These are phyloP conservation scores for Aspergillus floridensis DNA, from an alignment of 2,329 filamentous ascomycete species.

Conservation along the genomic window DNA sequence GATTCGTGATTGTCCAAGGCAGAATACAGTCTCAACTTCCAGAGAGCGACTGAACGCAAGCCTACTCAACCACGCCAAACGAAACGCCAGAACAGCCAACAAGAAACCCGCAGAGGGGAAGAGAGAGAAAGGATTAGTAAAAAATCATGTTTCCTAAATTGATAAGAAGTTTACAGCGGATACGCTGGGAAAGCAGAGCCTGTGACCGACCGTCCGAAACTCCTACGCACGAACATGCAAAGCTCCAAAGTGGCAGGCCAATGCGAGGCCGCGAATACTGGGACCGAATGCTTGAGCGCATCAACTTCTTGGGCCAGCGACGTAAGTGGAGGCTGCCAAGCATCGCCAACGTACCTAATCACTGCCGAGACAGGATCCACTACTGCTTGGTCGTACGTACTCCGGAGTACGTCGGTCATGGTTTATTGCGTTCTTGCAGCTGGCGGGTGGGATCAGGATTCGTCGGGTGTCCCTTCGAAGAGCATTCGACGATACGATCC, in stretches of 20 bases:
- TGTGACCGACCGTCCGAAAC: not conserved
- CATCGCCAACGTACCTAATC: not conserved
- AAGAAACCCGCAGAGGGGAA: not conserved
- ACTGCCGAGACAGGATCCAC: not conserved
- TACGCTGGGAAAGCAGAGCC: not conserved
- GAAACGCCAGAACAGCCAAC: not conserved
- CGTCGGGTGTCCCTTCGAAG: too few species aligned
- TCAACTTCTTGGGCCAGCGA: not conserved
- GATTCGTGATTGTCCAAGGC: not conserved
- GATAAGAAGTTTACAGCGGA: not conserved
- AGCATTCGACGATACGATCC: too few species aligned
- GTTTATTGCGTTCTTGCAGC: not conserved
- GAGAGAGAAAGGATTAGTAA: not conserved
- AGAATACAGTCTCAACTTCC: not conserved
- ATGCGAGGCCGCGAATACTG: not conserved
- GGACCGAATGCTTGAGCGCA: not conserved
- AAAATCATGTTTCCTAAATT: not conserved
- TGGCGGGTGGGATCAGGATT: not conserved
- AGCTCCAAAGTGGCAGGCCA: not conserved
- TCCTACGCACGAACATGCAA: not conserved
- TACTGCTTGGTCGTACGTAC: not conserved
- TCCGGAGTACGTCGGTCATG: not conserved
- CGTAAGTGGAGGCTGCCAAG: not conserved
- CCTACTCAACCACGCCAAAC: not conserved
- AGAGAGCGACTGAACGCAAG: not conserved